Base-by-base conservation (phyloP, 148 eudicot genomes). In the Cornus controversa region DNA sequence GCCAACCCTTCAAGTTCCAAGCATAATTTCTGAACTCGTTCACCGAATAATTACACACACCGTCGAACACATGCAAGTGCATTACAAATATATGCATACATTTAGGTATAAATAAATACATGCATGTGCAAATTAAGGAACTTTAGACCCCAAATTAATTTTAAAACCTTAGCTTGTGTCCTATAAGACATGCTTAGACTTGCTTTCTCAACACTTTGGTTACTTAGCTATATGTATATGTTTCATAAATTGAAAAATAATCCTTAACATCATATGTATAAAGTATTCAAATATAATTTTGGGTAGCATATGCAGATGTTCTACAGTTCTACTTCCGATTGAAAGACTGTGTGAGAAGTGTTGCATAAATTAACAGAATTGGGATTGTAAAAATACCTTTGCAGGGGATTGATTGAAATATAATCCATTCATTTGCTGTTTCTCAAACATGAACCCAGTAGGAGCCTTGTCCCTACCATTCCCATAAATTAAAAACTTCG, bases 321-420 rank as follows among this genome's bases (percentile, higher is more conserved):
- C n/a, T n/a, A n/a, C n/a, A n/a, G n/a, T n/a, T n/a, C n/a, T 23
- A 64, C 11, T 40, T 40, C 18, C 37, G 37, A 36, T 36, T 36
- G 4, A 36, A 36, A 36, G 37, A 36, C 37, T 2, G 37, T 36
- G 37, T 2, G 37, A 40, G 9, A 40, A 40, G 45, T 40, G 45
- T 40, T 6, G 36, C 71, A 66, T 6, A 75, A 42, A 26, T 65
- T 10, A 66, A 75, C 20, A 26, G 42, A 25, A 24, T 65, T 11
- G n/a, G 60, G 40, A 54, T 42, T 25, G 22, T 24, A 47, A 75
- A 37, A 66, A 57, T 89, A 95, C 99, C 97, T 95, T 95, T 29
- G 93, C 69, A 69, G 94, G 94, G 82, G 97, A 91, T 77, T 96
- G 98, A 82, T 93, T 93, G 79, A 96, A 96, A 88, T 96, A 93